Evolutionary conservation across 2,329 filamentous ascomycete species (phyloP).

Genomic region (Lasiodiplodia theobromae): DNA sequence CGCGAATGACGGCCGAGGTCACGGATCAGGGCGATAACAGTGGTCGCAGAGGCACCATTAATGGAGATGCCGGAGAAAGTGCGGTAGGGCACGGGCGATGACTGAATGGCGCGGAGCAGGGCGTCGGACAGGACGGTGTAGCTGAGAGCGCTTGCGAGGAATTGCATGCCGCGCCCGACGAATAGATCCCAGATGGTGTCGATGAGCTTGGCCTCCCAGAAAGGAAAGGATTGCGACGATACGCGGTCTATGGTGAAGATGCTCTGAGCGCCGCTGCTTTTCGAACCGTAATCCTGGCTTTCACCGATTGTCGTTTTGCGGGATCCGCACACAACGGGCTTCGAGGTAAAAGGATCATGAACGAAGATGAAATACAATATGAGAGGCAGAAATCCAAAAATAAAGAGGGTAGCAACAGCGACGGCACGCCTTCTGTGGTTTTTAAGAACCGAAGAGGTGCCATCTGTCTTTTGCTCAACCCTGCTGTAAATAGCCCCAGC

Average conservation of each 20-base stretch:
- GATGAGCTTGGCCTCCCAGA: constrained; percentile 44
- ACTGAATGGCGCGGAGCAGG: constrained; percentile 44
- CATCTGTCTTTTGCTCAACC: not conserved
- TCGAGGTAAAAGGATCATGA: not conserved
- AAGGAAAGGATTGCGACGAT: constrained; percentile 37
- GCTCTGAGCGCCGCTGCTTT: constrained; percentile 17
- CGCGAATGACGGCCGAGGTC: constrained; percentile 38
- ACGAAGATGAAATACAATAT: not conserved
- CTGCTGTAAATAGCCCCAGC: not conserved
- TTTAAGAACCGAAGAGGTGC: not conserved
- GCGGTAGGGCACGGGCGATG: constrained; percentile 41
- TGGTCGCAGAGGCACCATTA: constrained; percentile 37
- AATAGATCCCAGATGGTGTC: constrained; percentile 45
- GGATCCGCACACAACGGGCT: not conserved
- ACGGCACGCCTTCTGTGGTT: not conserved
- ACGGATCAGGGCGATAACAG: constrained; percentile 38
- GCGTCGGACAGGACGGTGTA: constrained; percentile 45
- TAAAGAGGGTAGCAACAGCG: not conserved
- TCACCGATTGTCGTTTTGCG: not conserved
- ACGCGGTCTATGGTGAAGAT: constrained; percentile 41
- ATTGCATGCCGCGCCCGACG: constrained; percentile 44
- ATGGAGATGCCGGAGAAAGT: constrained; percentile 44
- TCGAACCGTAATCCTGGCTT: not conserved
- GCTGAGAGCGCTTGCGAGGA: constrained; percentile 39
- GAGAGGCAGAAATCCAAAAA: not conserved